These are phyloP conservation scores for Candida mesenterica DNA, from an alignment of 1,139 yeast genomes.

Conservation along the genomic window DNA sequence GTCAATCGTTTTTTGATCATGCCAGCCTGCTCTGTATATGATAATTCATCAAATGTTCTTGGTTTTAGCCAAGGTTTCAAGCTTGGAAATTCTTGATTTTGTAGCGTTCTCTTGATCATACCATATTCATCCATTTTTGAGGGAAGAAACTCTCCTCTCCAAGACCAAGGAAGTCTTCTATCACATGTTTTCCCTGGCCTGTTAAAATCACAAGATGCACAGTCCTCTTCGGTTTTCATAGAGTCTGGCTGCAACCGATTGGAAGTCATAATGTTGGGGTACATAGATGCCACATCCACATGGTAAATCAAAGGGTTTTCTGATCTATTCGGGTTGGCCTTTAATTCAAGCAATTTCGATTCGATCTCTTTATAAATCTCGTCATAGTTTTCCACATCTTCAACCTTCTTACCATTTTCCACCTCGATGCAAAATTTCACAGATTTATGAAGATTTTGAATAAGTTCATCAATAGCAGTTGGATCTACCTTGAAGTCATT, in stretches of 20 bases:
- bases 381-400: conserved; percentile 77
- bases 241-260: conserved; percentile 98
- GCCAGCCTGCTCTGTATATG: conserved; percentile 75
- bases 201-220: conserved; percentile 97
- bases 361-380: conserved; percentile 65
- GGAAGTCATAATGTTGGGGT: conserved; percentile 97
- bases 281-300: conserved; percentile 99
- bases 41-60: conserved; percentile 69
- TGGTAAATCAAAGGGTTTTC: conserved; percentile 92
- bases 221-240: conserved; percentile 91
- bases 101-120: conserved; percentile 82
- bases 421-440: conserved; percentile 80
- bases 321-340: conserved; percentile 57
- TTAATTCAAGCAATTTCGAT: conserved; percentile 53
- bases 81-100: conserved; percentile 75
- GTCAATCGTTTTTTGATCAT: conserved; percentile 75
- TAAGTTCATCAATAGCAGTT: conserved; percentile 74
- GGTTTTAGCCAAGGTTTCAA: conserved; percentile 53
- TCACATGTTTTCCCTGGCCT: conserved; percentile 94
- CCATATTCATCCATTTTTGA: conserved; percentile 89
- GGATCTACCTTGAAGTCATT: conserved; percentile 78
- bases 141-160: conserved; percentile 97
- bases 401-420: conserved; percentile 69
- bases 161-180: conserved; percentile 89
- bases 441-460: conserved; percentile 72